phyloP scores from a whole-genome alignment of 352 stramenopile species.

The Aphanomyces cochlioides region DNA sequence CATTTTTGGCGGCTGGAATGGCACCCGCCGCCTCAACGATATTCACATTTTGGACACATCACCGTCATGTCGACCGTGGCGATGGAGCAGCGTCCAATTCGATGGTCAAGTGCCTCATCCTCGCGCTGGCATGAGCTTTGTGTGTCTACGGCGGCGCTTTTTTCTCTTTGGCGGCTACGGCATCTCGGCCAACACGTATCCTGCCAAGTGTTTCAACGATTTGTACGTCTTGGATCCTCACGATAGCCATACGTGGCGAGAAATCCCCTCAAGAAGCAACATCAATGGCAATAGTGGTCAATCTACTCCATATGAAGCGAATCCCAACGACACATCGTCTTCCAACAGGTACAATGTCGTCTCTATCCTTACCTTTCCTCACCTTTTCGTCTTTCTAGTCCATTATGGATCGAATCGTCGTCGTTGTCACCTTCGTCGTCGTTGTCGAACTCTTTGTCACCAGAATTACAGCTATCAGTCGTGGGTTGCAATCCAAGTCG shows the following conservation, averaged over 20 bases:
- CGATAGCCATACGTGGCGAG: background rate
- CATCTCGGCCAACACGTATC: constrained; percentile 40
- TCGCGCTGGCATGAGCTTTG: constrained; percentile 94
- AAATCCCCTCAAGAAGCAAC: background rate
- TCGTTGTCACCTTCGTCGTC: too few relatives aligned
- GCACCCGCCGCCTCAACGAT: constrained; percentile 92
- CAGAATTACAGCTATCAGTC: constrained; percentile 50
- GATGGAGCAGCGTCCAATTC: constrained; percentile 75
- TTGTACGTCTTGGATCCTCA: constrained; percentile 89
- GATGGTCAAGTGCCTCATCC: constrained; percentile 77
- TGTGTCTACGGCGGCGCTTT: constrained; percentile 82
- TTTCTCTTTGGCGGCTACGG: constrained; percentile 95
- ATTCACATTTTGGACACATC: constrained; percentile 92
- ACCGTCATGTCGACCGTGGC: constrained; percentile 95
- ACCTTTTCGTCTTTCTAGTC: too few relatives aligned
- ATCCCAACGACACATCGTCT: constrained; percentile 63
- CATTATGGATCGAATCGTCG: too few relatives aligned
- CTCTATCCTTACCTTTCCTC: background rate
- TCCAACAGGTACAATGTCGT: constrained; percentile 32
- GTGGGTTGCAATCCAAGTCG: constrained; percentile 82
- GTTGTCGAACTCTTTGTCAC: too few relatives aligned
- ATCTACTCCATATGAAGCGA: constrained; percentile 35
- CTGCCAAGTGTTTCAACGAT: constrained; percentile 94
- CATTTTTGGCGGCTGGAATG: constrained; percentile 94
- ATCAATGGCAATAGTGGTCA: background rate